Conservation (phyloP, 176 grass and related monocot genomes). For the Pharus latifolius region DNA sequence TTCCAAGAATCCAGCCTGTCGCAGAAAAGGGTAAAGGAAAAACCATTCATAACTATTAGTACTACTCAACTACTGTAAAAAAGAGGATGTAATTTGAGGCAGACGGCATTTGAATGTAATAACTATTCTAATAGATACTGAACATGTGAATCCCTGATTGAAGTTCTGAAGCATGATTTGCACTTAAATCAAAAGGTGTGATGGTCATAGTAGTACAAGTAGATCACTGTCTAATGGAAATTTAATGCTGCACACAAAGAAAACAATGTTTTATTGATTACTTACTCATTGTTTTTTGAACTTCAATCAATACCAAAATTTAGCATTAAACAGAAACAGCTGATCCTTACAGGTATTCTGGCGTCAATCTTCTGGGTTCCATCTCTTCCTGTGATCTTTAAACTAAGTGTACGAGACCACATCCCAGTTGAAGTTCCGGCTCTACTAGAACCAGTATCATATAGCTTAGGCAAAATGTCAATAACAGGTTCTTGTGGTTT, state of each 20-base stretch:
- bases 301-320: not conserved
- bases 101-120: not conserved
- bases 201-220: no score
- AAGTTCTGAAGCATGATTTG: not conserved
- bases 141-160: not conserved
- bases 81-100: not conserved
- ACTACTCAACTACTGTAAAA: not conserved
- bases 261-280: no score
- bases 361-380: slow-evolving; percentile 82
- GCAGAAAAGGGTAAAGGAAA: not conserved
- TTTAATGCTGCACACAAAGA: no score
- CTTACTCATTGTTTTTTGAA: not conserved
- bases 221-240: no score
- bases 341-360: slow-evolving; percentile 70
- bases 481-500: slow-evolving; percentile 50
- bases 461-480: slow-evolving; percentile 73
- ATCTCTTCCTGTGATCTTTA: slow-evolving; percentile 85
- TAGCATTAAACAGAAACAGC: not conserved
- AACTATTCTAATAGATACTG: not conserved
- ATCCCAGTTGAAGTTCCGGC: slow-evolving; percentile 48
- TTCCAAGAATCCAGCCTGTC: slow-evolving; percentile 96
- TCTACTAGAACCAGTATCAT: slow-evolving; percentile 49
- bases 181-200: no score
- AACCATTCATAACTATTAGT: not conserved
- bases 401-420: slow-evolving; percentile 65